A percentile compares a stretch with the other conserved stretches of the same genome.
phyloP scores from a whole-genome alignment of 768 basidiomycete species.

The Rhizopogon vinicolor region DNA sequence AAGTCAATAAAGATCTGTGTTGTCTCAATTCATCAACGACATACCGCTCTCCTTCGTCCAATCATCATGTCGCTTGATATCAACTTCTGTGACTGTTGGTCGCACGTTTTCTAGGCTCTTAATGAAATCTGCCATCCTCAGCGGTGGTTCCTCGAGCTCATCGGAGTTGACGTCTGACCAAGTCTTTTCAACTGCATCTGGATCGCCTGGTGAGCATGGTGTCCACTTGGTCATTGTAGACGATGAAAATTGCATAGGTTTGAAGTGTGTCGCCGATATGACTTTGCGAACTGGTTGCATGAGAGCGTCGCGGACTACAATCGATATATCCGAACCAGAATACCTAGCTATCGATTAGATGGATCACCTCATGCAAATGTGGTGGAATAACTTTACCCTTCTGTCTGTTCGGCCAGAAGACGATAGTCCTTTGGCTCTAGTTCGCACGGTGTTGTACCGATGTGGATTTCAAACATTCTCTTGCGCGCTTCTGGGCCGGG shows the following conservation, averaged over 20 bases:
- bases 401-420: slow-evolving; percentile 77
- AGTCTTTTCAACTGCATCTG: slow-evolving; percentile 76
- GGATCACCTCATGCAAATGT: background rate
- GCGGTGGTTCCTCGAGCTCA: slow-evolving; percentile 84
- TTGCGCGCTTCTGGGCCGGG: slow-evolving; percentile 89
- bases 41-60: slow-evolving; percentile 84
- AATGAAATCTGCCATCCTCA: slow-evolving; percentile 77
- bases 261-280: slow-evolving; percentile 93
- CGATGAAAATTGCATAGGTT: slow-evolving; percentile 36
- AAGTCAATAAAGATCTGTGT: background rate
- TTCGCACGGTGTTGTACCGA: slow-evolving; percentile 89
- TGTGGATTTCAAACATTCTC: slow-evolving; percentile 96
- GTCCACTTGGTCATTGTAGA: slow-evolving; percentile 62
- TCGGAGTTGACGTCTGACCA: slow-evolving; percentile 89
- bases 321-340: slow-evolving; percentile 93
- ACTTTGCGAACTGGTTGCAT: slow-evolving; percentile 99
- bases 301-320: slow-evolving; percentile 91
- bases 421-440: slow-evolving; percentile 77
- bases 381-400: slow-evolving; percentile 47
- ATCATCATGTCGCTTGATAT: slow-evolving; percentile 78
- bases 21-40: slow-evolving; percentile 18
- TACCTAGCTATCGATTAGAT: slow-evolving; percentile 42
- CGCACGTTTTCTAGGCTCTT: slow-evolving; percentile 72
- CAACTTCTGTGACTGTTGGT: slow-evolving; percentile 85
- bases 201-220: slow-evolving; percentile 94